A percentile compares a stretch with the other conserved stretches of the same genome.
Conservation (phyloP, 176 grass and related monocot genomes). For the Carex parvula region DNA sequence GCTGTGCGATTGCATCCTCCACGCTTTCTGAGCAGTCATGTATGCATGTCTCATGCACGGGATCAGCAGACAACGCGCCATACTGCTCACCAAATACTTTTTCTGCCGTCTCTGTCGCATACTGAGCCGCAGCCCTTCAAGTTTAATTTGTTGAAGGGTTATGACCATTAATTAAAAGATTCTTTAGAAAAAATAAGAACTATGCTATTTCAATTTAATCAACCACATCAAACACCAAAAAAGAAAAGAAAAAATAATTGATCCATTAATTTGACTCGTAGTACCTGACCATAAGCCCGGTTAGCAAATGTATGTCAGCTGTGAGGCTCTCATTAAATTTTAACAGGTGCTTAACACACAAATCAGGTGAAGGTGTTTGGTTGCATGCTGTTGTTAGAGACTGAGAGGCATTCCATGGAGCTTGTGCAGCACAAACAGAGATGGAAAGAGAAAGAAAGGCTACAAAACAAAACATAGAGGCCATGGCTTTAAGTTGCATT, state of each 20-base stretch:
- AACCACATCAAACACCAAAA: not conserved
- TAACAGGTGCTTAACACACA: conserved; percentile 34
- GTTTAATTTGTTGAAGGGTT: not conserved
- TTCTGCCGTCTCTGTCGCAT: conserved; percentile 17
- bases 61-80: not conserved
- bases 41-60: conserved; percentile 34
- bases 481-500: conserved; percentile 28
- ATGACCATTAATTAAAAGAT: no score
- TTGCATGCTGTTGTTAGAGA: conserved; percentile 42
- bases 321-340: conserved; percentile 26
- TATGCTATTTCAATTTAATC: not conserved
- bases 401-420: not conserved
- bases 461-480: conserved; percentile 4
- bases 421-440: conserved; percentile 11
- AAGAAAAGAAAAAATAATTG: not conserved
- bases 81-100: conserved; percentile 23
- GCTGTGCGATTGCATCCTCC: conserved; percentile 38
- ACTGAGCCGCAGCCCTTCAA: conserved; percentile 28
- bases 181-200: not conserved
- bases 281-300: conserved; percentile 47
- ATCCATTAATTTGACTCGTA: not conserved
- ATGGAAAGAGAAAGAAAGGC: conserved; percentile 27
- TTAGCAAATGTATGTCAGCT: conserved; percentile 25
- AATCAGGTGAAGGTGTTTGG: conserved; percentile 32
- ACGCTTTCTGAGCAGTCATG: conserved; percentile 44